Conservation (phyloP, 2,329 filamentous ascomycete genomes). For the Trichocomaceae sp. region DNA sequence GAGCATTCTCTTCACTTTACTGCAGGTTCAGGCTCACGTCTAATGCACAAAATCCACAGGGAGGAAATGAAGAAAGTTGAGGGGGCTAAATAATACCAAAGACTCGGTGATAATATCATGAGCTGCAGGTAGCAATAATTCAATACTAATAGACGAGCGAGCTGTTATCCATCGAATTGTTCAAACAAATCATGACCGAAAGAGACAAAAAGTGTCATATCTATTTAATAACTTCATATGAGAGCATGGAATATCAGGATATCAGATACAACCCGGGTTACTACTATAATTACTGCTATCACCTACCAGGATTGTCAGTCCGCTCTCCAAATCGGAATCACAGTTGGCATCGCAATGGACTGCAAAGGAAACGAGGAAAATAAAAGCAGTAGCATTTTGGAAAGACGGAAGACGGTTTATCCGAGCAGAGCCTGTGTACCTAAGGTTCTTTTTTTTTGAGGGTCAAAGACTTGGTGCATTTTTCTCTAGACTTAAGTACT, state of each 20-base stretch:
- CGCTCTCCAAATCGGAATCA: background rate
- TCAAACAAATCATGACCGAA: background rate
- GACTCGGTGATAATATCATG: background rate
- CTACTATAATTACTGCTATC: conserved; percentile 1
- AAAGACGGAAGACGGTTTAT: background rate
- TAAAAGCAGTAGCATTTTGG: background rate
- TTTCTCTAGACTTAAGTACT: conserved; percentile 8
- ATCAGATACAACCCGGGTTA: conserved; percentile 3
- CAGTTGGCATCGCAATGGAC: background rate
- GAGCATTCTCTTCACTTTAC: background rate
- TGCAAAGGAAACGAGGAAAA: background rate
- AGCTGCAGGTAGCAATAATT: background rate
- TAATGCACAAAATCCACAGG: conserved; percentile 16
- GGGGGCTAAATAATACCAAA: conserved; percentile 60
- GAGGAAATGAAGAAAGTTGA: conserved; percentile 93
- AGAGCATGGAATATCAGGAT: conserved; percentile 6
- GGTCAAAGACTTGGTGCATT: conserved; percentile 7
- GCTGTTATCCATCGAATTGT: background rate
- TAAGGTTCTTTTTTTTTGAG: background rate
- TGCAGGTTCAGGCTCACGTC: background rate
- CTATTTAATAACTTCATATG: conserved; percentile 3
- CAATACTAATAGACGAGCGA: conserved; percentile 1
- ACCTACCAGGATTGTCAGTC: background rate
- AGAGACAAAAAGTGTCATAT: background rate
- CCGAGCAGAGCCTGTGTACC: background rate